phyloP scores from a whole-genome alignment of 352 stramenopile species.

The Phytophthora fragariaefolia region DNA sequence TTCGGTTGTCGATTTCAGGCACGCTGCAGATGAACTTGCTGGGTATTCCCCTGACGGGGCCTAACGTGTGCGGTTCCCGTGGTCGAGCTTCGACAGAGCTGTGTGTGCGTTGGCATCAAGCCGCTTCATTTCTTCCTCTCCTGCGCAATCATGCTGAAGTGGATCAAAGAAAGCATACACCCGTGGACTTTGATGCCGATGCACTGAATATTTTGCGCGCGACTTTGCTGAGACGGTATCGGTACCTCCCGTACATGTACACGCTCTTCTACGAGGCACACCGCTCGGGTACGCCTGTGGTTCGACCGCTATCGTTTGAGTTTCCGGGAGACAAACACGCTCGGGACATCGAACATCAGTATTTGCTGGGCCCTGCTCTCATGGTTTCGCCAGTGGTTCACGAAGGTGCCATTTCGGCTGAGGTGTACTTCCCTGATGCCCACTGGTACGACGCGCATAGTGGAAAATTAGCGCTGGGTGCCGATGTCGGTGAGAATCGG shows the following conservation, averaged over 20 bases:
- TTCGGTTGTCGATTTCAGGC: constrained; percentile 74
- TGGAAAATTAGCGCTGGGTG: constrained; percentile 43
- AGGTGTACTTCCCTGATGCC: constrained; percentile 74
- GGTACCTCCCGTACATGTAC: constrained; percentile 87
- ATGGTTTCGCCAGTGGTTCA: constrained; percentile 85
- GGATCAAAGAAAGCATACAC: constrained; percentile 48
- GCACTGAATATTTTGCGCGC: constrained; percentile 69
- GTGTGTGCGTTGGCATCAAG: constrained; percentile 86
- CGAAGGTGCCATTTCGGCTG: constrained; percentile 56
- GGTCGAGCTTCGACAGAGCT: constrained; percentile 64
- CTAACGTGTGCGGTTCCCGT: constrained; percentile 69
- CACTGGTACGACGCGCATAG: constrained; percentile 74
- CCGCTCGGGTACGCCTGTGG: constrained; percentile 47
- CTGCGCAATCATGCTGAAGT: constrained; percentile 73
- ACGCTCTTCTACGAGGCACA: constrained; percentile 78
- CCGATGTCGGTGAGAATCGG: constrained; percentile 11
- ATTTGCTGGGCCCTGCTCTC: constrained; percentile 69
- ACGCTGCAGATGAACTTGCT: constrained; percentile 84
- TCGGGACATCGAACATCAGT: constrained; percentile 66
- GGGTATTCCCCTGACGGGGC: constrained; percentile 70
- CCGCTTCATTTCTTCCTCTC: constrained; percentile 80
- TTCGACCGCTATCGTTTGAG: constrained; percentile 66
- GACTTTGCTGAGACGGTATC: constrained; percentile 69
- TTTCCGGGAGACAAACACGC: constrained; percentile 59
- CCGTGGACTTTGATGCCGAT: constrained; percentile 73